Conservation (phyloP, 2,329 filamentous ascomycete genomes). For the Delphinella strobiligena region DNA sequence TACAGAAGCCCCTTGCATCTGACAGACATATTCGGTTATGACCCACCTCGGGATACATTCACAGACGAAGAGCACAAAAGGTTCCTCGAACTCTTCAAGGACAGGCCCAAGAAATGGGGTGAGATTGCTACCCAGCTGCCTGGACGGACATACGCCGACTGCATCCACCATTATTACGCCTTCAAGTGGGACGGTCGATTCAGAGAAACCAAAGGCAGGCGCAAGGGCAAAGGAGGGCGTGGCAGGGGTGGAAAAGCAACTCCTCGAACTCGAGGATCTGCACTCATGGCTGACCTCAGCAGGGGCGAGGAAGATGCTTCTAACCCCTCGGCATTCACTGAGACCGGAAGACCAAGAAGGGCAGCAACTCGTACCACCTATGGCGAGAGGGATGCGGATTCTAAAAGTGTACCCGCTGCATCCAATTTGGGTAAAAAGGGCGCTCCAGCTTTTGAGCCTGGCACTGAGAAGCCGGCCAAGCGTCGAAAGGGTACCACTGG, state of each 20-base stretch:
- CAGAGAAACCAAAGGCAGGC: conserved; percentile 48
- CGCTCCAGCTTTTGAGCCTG: conserved; percentile 16
- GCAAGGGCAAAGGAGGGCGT: conserved; percentile 21
- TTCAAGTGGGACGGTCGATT: conserved; percentile 65
- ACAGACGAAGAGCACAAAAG: conserved; percentile 55
- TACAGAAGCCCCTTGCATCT: conserved; percentile 53
- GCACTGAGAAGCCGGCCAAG: conserved; percentile 21
- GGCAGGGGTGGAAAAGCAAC: conserved; percentile 39
- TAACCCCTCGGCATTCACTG: conserved; percentile 29
- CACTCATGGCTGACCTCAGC: conserved; percentile 53
- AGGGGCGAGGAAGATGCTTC: conserved; percentile 25
- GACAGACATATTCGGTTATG: conserved; percentile 57
- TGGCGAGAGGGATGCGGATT: conserved; percentile 51
- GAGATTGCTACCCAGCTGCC: conserved; percentile 58
- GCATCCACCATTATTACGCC: conserved; percentile 78
- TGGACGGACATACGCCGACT: conserved; percentile 61
- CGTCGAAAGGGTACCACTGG: conserved; percentile 15
- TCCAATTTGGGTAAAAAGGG: conserved; percentile 37
- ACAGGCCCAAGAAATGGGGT: conserved; percentile 73
- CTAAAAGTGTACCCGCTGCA: conserved; percentile 45
- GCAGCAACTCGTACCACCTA: conserved; percentile 60
- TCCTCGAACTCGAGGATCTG: conserved; percentile 34
- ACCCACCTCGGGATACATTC: conserved; percentile 65
- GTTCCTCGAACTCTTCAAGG: conserved; percentile 64
- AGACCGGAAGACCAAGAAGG: conserved; percentile 37